phyloP scores from a whole-genome alignment of 2,329 filamentous ascomycete species.

The Zymoseptoria brevis region DNA sequence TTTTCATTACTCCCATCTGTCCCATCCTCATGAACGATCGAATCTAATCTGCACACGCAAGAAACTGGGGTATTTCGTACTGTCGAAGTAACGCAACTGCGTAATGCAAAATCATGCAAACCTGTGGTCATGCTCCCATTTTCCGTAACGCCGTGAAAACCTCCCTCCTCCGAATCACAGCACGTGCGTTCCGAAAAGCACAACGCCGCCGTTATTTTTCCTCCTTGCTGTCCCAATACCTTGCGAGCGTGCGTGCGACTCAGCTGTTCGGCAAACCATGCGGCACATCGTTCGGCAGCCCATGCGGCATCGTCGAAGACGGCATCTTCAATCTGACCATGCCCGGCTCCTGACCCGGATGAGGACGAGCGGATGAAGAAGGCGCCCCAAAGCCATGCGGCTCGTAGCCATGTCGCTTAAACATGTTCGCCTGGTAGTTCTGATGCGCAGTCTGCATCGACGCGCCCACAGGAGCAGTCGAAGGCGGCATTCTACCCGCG shows the following conservation, averaged over 20 bases:
- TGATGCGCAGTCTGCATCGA: background rate
- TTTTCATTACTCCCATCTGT: background rate
- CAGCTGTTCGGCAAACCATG: background rate
- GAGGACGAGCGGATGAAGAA: background rate
- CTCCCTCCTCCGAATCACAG: background rate
- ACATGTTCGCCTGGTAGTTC: background rate
- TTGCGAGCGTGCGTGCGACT: background rate
- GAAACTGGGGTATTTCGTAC: background rate
- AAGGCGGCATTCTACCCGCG: background rate
- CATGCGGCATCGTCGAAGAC: background rate
- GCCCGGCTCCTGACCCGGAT: background rate
- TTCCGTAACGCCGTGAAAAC: background rate
- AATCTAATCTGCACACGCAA: background rate
- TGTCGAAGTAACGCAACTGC: background rate
- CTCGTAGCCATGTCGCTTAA: background rate
- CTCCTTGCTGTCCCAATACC: background rate
- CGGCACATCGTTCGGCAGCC: background rate
- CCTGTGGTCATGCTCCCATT: background rate
- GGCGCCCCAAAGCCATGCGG: background rate
- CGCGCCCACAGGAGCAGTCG: background rate
- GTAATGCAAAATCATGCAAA: background rate
- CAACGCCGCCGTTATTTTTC: background rate
- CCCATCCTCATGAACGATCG: background rate
- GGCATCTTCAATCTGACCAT: background rate
- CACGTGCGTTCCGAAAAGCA: background rate